Evolutionary conservation across 164 flowering plant species (phyloP), one percentile per base, ranked within the genome.

Genomic region (Nelumbo lutea): DNA sequence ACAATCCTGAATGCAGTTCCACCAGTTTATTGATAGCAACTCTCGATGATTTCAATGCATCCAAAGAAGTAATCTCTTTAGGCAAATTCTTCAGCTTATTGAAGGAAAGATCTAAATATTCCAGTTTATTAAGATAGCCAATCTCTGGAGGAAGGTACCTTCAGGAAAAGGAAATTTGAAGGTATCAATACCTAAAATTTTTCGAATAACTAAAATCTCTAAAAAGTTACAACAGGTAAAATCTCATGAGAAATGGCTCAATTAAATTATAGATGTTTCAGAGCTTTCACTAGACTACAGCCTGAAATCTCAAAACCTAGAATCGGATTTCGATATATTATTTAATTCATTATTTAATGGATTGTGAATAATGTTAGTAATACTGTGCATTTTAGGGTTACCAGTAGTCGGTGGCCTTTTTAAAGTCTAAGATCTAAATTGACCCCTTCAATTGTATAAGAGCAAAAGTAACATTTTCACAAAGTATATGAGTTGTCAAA

Each of bases 71-170:
- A 66, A 95, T 88, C 79, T 92, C 97, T 42, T 70, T 58, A 3
- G 99, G 99, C 76, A 95, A 81, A 65, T 65, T 82, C 82, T 84
- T 89, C 73, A 95, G 78, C 83, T 92, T 92, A 79, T 95, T 95
- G 78, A 87, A 90, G 58, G 98, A 95, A 66, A 92, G 88, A 80
- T 95, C 96, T 44, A 95, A 76, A 74, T 81, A 79, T 85, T 92
- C 96, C 77, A 95, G 81, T 40, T 80, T 89, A 64, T 44, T 74
- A 64, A 95, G 87, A 72, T 82, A 86, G 14, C 90, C 86, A 66
- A 95, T 90, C 80, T 95, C 97, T 39, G 94, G 84, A 57, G 99
- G 99, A 70, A 95, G 90, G 67, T 77, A 90, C 82, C 97, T 91
- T 85, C 79, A 83, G 61, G 61, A 76, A 59, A 70, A 64, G 59